Base-by-base conservation (phyloP, 73 alveolate species). In the Paramecium caudatum region DNA sequence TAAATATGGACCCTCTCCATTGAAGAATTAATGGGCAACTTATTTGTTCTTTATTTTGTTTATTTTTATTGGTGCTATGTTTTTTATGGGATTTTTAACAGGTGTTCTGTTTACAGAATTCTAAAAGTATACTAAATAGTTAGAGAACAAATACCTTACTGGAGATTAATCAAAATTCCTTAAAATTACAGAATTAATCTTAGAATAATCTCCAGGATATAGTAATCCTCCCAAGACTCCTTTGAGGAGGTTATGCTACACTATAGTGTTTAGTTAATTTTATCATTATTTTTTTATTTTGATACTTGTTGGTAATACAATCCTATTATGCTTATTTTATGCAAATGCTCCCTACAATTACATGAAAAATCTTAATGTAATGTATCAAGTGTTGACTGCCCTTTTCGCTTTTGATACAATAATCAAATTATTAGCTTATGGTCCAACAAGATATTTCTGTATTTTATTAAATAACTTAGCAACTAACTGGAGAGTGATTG, bases 21-120 rank as follows among this genome's bases (percentile, higher is more conserved):
- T 74, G 7, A 74, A 43, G 21, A 74, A 45, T 3, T 74, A 74
- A 74, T 74, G 88, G 88, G 68, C 88, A 10, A 74, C 88, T 4
- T 74, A 74, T 43, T 10, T 74, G 21, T 74, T 74, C 16, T 74
- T 74, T 45, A 74, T 74, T 16, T 74, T 74, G 30, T 74, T 74
- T 74, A 74, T 74, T 21, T 74, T 74, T 23, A 74, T 74, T 15
- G 88, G 88, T 41, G 88, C 88, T 2, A 41, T 74, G 62, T 74
- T 74, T 39, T 74, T 74, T 6, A 74, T 74, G 88, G 88, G 88
- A 21, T 74, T 74, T 27, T 25, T 74, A 7, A 37, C 62, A 2
- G 88, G 88, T 16, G 68, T 74, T 0, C 62, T 74, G 7, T 74
- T 74, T 19, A 45, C 88, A 0, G 88, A 74, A 45, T 74, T 74